phyloP scores from a whole-genome alignment of 1,284 basidiomycete species.

The Trichosporon sp. region DNA sequence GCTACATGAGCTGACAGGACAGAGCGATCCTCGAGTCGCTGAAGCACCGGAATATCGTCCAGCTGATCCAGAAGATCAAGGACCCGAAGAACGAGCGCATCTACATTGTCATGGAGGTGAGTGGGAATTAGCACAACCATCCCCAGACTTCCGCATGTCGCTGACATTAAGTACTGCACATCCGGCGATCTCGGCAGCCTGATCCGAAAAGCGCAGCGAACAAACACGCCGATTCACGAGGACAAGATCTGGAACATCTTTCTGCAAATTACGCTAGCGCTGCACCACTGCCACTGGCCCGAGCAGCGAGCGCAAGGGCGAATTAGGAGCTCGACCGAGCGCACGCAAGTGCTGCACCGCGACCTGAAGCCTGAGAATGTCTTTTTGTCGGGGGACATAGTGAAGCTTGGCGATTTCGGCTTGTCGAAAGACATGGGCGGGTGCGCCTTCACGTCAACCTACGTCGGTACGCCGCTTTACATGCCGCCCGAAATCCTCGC shows the following conservation, averaged over 20 bases:
- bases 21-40: slow-evolving; percentile 95
- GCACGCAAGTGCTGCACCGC: slow-evolving; percentile 74
- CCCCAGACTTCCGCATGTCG: no score
- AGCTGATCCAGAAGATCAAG: slow-evolving; percentile 57
- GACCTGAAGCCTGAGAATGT: slow-evolving; percentile 93
- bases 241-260: slow-evolving; percentile 94
- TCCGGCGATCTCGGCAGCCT: slow-evolving; percentile 84
- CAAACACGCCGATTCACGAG: slow-evolving; percentile 67
- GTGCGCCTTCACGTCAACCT: slow-evolving; percentile 86
- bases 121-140: no score
- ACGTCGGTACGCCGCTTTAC: slow-evolving; percentile 96
- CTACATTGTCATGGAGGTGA: slow-evolving; percentile 85
- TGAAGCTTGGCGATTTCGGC: slow-evolving; percentile 95
- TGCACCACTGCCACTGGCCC: slow-evolving; percentile 77
- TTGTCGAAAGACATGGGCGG: slow-evolving; percentile 84
- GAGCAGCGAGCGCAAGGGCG: slow-evolving; percentile 26
- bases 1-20: background rate
- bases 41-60: slow-evolving; percentile 87
- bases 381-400: slow-evolving; percentile 51
- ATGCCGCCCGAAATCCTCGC: slow-evolving; percentile 98
- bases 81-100: slow-evolving; percentile 85
- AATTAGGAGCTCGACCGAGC: background rate
- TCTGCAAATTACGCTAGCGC: slow-evolving; percentile 82
- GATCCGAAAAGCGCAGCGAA: slow-evolving; percentile 57
- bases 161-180: slow-evolving; percentile 64